phyloP scores from a whole-genome alignment of 2,329 filamentous ascomycete species.

The Pyrenophora teres region DNA sequence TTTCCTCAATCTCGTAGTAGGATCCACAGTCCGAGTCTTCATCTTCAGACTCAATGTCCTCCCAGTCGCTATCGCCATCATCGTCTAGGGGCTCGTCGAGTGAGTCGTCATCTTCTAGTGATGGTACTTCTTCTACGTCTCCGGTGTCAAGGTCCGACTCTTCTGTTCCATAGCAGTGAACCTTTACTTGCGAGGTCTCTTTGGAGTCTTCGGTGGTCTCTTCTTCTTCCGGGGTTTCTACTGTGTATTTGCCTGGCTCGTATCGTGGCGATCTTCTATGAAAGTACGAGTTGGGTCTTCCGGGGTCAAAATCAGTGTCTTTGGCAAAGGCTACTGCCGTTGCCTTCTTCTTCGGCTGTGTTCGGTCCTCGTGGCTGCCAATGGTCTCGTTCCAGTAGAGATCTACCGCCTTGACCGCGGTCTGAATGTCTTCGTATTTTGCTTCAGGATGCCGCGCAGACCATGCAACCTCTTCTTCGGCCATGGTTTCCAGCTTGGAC shows the following conservation, averaged over 20 bases:
- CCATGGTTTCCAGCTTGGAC: conserved; percentile 25
- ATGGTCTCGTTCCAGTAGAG: conserved; percentile 32
- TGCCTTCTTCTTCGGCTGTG: conserved; percentile 10
- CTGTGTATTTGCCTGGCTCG: conserved; percentile 33
- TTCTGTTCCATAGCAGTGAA: conserved; percentile 2
- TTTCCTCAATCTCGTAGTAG: conserved; percentile 23
- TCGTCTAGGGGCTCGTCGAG: conserved; percentile 15
- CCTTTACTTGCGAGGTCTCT: conserved; percentile 19
- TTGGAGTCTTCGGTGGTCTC: conserved; percentile 27
- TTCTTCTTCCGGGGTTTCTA: conserved; percentile 13
- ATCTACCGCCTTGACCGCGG: conserved; percentile 31
- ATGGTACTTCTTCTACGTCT: no score
- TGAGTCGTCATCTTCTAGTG: not conserved
- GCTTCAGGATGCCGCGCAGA: conserved; percentile 15
- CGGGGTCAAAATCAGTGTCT: conserved; percentile 27
- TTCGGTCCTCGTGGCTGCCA: conserved; percentile 5
- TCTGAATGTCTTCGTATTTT: conserved; percentile 20
- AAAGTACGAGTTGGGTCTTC: conserved; percentile 33
- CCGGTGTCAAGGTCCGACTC: not conserved
- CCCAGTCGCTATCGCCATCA: conserved; percentile 31
- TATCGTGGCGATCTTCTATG: conserved; percentile 35
- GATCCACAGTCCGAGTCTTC: conserved; percentile 2
- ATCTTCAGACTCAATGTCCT: conserved; percentile 20
- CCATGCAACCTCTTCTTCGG: conserved; percentile 28
- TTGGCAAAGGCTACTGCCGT: conserved; percentile 24